These are phyloP conservation scores for Psophocarpus tetragonolobus DNA, from an alignment of 306 rosid species.

Conservation along the genomic window DNA sequence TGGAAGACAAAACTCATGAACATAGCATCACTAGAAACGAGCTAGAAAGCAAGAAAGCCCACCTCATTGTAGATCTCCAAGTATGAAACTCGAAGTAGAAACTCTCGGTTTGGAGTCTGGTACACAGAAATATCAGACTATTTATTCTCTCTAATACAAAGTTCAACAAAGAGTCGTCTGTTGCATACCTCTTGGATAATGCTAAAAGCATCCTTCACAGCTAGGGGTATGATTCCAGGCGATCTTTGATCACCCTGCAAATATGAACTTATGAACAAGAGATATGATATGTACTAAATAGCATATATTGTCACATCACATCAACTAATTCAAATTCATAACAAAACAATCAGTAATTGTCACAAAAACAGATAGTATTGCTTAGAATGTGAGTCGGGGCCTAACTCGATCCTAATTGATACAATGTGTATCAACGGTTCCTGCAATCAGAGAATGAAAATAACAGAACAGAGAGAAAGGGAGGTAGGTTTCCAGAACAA, in stretches of 20 bases:
- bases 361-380: conserved; percentile 12
- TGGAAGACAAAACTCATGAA: conserved; percentile 21
- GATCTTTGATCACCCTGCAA: conserved; percentile 99
- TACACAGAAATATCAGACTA: conserved; percentile 34
- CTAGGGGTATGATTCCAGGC: conserved; percentile 97
- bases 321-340: conserved; percentile 23
- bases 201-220: conserved; percentile 98
- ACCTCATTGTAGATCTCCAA: conserved; percentile 99
- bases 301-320: conserved; percentile 28
- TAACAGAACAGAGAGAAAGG: no score
- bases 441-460: no score
- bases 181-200: conserved; percentile 93
- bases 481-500: no score
- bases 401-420: no score
- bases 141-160: conserved; percentile 29
- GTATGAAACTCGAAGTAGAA: conserved; percentile 93
- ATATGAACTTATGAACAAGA: conserved; percentile 34
- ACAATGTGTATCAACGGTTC: no score
- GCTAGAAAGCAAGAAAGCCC: conserved; percentile 26
- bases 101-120: conserved; percentile 98
- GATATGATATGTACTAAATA: conserved; percentile 17
- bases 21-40: conserved; percentile 24
- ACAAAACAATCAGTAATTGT: conserved; percentile 22
- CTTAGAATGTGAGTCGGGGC: no score
- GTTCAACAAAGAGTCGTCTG: conserved; percentile 30